Conservation (phyloP, 805 yeast genomes). For the Kuraishia capsulata region DNA sequence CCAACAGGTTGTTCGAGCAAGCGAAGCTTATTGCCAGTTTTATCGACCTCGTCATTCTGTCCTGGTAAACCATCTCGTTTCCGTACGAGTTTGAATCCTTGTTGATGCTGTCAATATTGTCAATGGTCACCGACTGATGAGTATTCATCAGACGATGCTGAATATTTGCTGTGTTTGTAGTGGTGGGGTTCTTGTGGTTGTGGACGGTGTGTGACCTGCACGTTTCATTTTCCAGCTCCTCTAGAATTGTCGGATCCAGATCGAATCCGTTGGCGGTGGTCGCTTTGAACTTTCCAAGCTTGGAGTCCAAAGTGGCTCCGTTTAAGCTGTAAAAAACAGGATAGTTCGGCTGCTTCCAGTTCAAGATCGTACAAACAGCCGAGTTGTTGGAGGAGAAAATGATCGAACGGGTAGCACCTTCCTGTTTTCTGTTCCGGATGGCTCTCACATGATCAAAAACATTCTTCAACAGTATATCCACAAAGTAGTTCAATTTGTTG, state of each 20-base stretch:
- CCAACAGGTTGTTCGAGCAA: conserved; percentile 72
- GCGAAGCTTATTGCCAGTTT: conserved; percentile 82
- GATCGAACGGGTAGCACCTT: conserved; percentile 44
- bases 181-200: background rate
- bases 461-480: conserved; percentile 61
- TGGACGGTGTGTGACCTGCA: background rate
- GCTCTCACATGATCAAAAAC: conserved; percentile 73
- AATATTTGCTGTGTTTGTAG: background rate
- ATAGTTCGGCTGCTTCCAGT: conserved; percentile 98
- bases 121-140: conserved; percentile 15
- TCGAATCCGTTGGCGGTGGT: conserved; percentile 33
- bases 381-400: conserved; percentile 84
- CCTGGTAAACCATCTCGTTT: conserved; percentile 24
- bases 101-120: conserved; percentile 24
- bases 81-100: conserved; percentile 23
- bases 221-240: background rate
- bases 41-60: conserved; percentile 52
- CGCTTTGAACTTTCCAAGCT: conserved; percentile 18
- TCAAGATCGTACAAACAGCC: conserved; percentile 82
- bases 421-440: conserved; percentile 20
- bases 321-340: conserved; percentile 85
- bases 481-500: conserved; percentile 29
- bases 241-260: conserved; percentile 4
- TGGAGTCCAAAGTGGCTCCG: conserved; percentile 36
- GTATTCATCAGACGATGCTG: conserved; percentile 4